A percentile compares a stretch with the other conserved stretches of the same genome.
phyloP scores from a whole-genome alignment of 805 yeast genomes.

The Ogataea thermomethanolica region DNA sequence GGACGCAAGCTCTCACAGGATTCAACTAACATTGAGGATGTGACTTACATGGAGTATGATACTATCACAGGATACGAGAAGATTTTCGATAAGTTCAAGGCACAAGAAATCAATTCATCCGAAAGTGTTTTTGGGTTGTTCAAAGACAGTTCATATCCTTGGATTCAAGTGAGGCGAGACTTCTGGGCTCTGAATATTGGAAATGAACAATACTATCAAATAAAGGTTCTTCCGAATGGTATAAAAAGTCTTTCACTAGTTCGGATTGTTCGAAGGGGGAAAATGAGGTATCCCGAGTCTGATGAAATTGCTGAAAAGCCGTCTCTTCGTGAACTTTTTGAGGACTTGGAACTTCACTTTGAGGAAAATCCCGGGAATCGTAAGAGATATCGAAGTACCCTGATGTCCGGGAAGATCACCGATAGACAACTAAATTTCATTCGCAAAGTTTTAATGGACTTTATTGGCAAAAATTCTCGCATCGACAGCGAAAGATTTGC shows the following conservation, averaged over 20 bases:
- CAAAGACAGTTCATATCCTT: slow-evolving; percentile 14
- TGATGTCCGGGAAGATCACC: slow-evolving; percentile 20
- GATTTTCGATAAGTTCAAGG: slow-evolving; percentile 19
- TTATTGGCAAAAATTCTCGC: slow-evolving; percentile 20
- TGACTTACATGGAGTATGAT: slow-evolving; percentile 29
- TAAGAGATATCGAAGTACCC: slow-evolving; percentile 6
- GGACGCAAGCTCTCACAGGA: background rate
- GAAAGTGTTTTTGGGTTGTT: slow-evolving; percentile 15
- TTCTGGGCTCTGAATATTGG: slow-evolving; percentile 24
- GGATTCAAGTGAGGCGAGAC: slow-evolving; percentile 21
- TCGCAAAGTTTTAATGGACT: slow-evolving; percentile 11
- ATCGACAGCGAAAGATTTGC: slow-evolving; percentile 23
- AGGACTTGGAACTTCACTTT: slow-evolving; percentile 15
- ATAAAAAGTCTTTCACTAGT: slow-evolving; percentile 12
- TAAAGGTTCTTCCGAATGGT: slow-evolving; percentile 17
- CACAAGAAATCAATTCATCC: slow-evolving; percentile 5
- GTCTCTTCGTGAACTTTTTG: slow-evolving; percentile 20
- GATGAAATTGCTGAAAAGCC: slow-evolving; percentile 8
- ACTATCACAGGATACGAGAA: slow-evolving; percentile 29
- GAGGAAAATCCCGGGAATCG: slow-evolving; percentile 6
- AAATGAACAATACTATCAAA: slow-evolving; percentile 16
- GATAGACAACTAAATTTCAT: slow-evolving; percentile 24
- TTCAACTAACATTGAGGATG: slow-evolving; percentile 5
- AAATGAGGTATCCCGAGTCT: slow-evolving; percentile 17
- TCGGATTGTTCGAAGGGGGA: slow-evolving; percentile 9